Evolutionary conservation across 805 yeast genomes (phyloP), one percentile per base, ranked within the genome.

Genomic region (Saccharomycopsis sp.): DNA sequence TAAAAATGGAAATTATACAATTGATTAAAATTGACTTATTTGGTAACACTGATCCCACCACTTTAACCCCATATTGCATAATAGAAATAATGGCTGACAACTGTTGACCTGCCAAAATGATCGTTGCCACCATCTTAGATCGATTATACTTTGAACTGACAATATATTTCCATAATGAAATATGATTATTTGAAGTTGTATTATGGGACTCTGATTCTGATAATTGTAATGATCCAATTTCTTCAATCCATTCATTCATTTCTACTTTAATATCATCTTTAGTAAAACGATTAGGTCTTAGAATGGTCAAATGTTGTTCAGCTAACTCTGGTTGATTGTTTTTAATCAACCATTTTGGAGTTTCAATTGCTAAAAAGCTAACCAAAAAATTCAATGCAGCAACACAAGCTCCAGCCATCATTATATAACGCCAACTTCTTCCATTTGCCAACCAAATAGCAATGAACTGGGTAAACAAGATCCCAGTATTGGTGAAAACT

Each of bases 61-160:
- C 82, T 13, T 84, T 74, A 4, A 88, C 96, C 3, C 98, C 98
- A 58, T 89, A 92, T 55, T 88, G 85, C 15, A 92, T 75, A 45
- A 92, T 86, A 2, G 96, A 76, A 58, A 92, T 92, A 55, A 92
- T 84, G 29, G 98, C 98, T 51, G 86, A 76, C 44, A 89, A 74
- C 57, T 92, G 98, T 61, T 92, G 98, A 15, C 88, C 79, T 18
- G 79, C 63, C 66, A 88, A 72, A 15, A 86, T 69, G 2, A 81
- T 74, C 0, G 87, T 74, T 8, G 87, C 82, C 1, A 78, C 80
- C 17, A 71, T 51, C 36, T 76, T 65, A 3, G 42, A 37, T 4
- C 37, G 27, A 17, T 15, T 20, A 21, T 44, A 44, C 21, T 44
- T 34, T 13, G 12, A 13, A 9, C 33, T 28, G 1, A 33, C 34